Percentiles rank a stretch among this genome's conserved stretches.
phyloP scores from a whole-genome alignment of 2,329 filamentous ascomycete species.

The Graphilbum sp. region DNA sequence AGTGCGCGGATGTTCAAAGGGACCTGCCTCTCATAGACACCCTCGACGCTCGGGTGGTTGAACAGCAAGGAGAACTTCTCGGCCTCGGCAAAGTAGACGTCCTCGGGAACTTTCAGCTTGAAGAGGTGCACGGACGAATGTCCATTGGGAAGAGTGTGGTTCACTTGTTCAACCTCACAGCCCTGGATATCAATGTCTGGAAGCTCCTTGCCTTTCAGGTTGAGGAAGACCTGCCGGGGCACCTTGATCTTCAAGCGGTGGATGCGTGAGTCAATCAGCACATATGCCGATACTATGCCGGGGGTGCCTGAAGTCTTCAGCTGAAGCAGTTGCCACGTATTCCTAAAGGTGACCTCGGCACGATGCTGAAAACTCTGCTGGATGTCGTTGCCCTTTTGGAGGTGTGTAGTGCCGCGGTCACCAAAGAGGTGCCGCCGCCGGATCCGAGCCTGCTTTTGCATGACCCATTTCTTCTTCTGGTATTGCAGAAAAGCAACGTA shows the following conservation, averaged over 20 bases:
- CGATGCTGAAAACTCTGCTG: conserved; percentile 73
- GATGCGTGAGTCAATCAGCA: conserved; percentile 85
- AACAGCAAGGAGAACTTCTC: conserved; percentile 72
- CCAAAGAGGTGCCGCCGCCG: conserved; percentile 85
- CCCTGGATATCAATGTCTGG: conserved; percentile 77
- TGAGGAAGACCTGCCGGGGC: conserved; percentile 77
- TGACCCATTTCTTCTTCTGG: conserved; percentile 98
- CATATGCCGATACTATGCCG: conserved; percentile 74
- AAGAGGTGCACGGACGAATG: conserved; percentile 90
- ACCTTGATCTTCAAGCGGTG: conserved; percentile 81
- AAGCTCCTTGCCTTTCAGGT: conserved; percentile 72
- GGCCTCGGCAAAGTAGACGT: conserved; percentile 69
- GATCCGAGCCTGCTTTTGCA: conserved; percentile 79
- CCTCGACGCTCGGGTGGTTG: conserved; percentile 87
- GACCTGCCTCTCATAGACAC: conserved; percentile 89
- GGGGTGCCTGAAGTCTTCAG: conserved; percentile 68
- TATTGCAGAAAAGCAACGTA: conserved; percentile 82
- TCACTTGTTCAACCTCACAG: conserved; percentile 84
- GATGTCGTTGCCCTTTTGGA: conserved; percentile 39
- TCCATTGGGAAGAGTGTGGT: conserved; percentile 83
- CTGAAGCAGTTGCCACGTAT: conserved; percentile 89
- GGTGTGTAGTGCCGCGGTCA: conserved; percentile 47
- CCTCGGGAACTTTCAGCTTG: conserved; percentile 79
- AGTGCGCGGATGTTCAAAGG: conserved; percentile 76
- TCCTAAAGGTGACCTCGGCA: conserved; percentile 76